phyloP scores from a whole-genome alignment of 2,329 filamentous ascomycete genomes.

The Periconia sp. region DNA sequence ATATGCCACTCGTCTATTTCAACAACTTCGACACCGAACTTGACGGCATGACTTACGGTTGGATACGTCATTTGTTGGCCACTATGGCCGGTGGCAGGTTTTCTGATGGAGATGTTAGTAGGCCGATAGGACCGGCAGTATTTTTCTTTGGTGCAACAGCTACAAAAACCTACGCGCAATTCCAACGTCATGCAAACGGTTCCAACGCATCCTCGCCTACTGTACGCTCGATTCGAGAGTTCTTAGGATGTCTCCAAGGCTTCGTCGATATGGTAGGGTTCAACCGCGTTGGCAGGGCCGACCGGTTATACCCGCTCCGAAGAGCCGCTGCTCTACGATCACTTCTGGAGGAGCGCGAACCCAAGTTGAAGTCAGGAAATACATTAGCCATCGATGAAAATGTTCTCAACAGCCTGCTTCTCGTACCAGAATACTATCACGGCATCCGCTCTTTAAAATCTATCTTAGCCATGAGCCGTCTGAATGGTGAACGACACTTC shows the following conservation, averaged over 20 bases:
- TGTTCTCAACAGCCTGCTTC: constrained; percentile 39
- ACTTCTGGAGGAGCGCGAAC: constrained; percentile 35
- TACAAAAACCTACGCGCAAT: no score
- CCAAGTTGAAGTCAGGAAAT: constrained; percentile 33
- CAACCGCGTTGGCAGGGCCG: constrained; percentile 30
- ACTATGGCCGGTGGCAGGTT: no score
- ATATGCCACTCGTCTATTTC: no score
- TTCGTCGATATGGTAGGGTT: constrained; percentile 36
- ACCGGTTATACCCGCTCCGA: constrained; percentile 36
- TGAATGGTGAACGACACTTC: constrained; percentile 38
- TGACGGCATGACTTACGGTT: no score
- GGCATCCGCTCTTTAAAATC: constrained; percentile 40
- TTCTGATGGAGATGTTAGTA: no score
- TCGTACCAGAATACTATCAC: constrained; percentile 41
- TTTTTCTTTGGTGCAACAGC: no score
- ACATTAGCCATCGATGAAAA: constrained; percentile 41
- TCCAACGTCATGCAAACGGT: no score
- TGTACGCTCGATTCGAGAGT: constrained; percentile 1
- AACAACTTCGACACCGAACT: no score
- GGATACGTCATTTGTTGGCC: no score
- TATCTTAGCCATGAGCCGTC: constrained; percentile 40
- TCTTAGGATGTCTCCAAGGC: constrained; percentile 40
- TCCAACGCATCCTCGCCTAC: no score
- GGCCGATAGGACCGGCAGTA: no score
- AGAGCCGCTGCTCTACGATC: constrained; percentile 40